These are phyloP conservation scores for Elaeagnus macrophylla DNA, from an alignment of 306 rosid genomes.

Conservation along the genomic window DNA sequence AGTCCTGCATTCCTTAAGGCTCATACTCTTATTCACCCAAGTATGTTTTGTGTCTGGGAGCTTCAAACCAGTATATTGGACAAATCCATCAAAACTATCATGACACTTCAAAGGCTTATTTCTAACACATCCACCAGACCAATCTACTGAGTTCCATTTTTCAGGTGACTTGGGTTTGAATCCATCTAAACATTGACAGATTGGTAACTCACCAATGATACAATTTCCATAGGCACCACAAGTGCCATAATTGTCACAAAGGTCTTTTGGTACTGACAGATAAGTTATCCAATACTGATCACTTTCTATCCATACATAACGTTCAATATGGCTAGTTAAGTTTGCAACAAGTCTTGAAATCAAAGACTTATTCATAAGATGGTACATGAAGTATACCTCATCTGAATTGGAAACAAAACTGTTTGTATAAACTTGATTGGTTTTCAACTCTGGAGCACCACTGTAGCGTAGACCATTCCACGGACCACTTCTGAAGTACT, in stretches of 20 bases:
- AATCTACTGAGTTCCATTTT: constrained; percentile 29
- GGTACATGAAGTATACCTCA: constrained; percentile 28
- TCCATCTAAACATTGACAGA: constrained; percentile 40
- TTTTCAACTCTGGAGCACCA: constrained; percentile 3
- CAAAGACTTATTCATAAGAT: constrained; percentile 15
- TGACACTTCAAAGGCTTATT: constrained; percentile 24
- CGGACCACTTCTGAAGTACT: constrained; percentile 32
- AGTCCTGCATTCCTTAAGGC: constrained; percentile 26
- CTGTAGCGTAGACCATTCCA: constrained; percentile 16
- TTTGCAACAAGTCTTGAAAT: constrained; percentile 37
- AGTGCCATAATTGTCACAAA: constrained; percentile 28
- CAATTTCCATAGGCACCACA: constrained; percentile 38
- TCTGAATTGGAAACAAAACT: constrained; percentile 21
- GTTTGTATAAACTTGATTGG: constrained; percentile 20
- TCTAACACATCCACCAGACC: constrained; percentile 29
- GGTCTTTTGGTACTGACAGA: not conserved
- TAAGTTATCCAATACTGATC: constrained; percentile 19
- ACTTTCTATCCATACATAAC: constrained; percentile 8
- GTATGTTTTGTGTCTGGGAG: constrained; percentile 31
- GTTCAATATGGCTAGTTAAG: constrained; percentile 8
- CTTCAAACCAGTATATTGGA: constrained; percentile 17
- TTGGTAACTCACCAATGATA: constrained; percentile 15
- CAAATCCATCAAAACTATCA: constrained; percentile 28
- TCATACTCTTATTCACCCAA: constrained; percentile 32
- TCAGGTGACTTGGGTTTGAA: constrained; percentile 24